Conservation (phyloP, 257 asterid species). For the Solanum pimpinellifolium region DNA sequence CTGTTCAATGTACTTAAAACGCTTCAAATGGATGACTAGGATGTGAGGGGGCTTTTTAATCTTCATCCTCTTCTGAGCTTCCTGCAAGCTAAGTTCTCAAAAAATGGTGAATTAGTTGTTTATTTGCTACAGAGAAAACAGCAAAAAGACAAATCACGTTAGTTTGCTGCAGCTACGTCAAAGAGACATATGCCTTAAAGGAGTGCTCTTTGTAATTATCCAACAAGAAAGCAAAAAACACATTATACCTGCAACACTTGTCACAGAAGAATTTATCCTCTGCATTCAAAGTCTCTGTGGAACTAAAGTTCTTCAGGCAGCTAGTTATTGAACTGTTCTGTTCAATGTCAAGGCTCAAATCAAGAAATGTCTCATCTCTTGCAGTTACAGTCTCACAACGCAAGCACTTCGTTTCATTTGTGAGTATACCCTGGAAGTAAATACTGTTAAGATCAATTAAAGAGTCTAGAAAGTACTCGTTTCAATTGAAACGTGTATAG, state of each 20-base stretch:
- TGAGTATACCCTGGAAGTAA: slow-evolving; percentile 61
- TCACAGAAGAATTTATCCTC: slow-evolving; percentile 89
- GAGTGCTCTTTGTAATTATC: background rate
- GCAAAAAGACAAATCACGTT: background rate
- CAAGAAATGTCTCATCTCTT: slow-evolving; percentile 82
- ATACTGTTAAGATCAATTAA: background rate
- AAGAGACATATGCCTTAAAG: background rate
- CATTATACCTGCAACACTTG: slow-evolving; percentile 71
- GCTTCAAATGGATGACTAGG: slow-evolving; percentile 68
- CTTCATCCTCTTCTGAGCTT: slow-evolving; percentile 93
- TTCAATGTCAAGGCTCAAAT: slow-evolving; percentile 87
- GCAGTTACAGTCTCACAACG: slow-evolving; percentile 94
- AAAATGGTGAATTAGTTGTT: background rate
- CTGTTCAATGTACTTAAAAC: slow-evolving; percentile 80
- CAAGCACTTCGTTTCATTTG: slow-evolving; percentile 82
- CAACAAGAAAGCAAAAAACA: background rate
- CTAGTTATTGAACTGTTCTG: slow-evolving; percentile 93
- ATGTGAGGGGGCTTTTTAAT: slow-evolving; percentile 72
- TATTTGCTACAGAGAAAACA: background rate
- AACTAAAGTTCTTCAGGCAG: slow-evolving; percentile 91
- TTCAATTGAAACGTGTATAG: background rate
- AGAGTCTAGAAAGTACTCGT: background rate
- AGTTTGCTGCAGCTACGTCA: background rate
- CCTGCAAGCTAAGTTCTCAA: slow-evolving; percentile 59
- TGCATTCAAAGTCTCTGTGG: slow-evolving; percentile 81